Conservation (phyloP, 345 rosid genomes). For the Populus pruinosa region DNA sequence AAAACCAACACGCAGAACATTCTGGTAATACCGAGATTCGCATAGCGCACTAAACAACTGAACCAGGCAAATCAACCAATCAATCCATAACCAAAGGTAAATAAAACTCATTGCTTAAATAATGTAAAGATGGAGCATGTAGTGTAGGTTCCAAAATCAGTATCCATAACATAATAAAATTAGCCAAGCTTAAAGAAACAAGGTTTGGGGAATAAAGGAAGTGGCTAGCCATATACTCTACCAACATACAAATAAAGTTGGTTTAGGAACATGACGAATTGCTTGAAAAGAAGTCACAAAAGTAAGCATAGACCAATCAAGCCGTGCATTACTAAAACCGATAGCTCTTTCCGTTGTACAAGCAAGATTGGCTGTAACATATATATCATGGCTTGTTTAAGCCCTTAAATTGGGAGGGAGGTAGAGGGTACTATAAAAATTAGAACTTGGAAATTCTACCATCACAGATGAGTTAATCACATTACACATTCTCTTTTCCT, state of each 20-base stretch:
- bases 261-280: too few relatives aligned
- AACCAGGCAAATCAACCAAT: constrained; percentile 14
- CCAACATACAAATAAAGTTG: background rate
- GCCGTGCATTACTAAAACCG: background rate
- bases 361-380: background rate
- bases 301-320: background rate
- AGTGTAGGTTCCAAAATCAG: background rate
- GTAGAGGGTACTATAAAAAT: background rate
- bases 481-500: background rate
- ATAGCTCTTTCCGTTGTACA: background rate
- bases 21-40: constrained; percentile 34
- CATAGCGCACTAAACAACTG: constrained; percentile 47
- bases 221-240: background rate
- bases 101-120: background rate
- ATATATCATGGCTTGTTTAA: background rate
- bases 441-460: background rate
- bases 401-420: background rate
- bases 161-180: background rate
- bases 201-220: background rate
- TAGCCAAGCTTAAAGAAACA: background rate
- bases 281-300: too few relatives aligned
- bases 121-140: background rate
- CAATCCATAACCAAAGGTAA: constrained; percentile 3
- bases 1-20: constrained; percentile 32
- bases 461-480: background rate